These are phyloP conservation scores for Eleusine indica DNA, from an alignment of 176 grass and related monocot species.

Conservation along the genomic window DNA sequence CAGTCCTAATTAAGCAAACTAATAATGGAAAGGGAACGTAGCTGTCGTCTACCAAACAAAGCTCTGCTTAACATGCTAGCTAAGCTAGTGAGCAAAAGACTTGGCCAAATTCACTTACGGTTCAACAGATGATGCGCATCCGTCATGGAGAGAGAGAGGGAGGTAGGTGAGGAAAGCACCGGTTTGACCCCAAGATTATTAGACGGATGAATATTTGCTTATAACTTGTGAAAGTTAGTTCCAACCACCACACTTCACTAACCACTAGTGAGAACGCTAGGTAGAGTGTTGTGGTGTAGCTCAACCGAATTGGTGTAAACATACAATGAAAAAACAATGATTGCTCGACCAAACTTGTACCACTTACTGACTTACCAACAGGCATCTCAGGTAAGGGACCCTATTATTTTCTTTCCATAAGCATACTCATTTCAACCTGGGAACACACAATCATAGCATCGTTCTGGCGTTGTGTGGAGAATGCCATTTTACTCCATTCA, in stretches of 20 bases:
- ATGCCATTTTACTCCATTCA: background rate
- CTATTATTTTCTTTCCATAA: background rate
- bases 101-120: background rate
- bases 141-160: background rate
- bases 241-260: constrained; percentile 36
- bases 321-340: background rate
- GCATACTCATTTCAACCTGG: background rate
- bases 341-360: background rate
- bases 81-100: background rate
- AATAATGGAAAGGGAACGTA: background rate
- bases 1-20: background rate
- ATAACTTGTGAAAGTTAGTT: constrained; percentile 24
- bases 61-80: background rate
- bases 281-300: background rate
- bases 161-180: constrained; percentile 11
- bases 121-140: background rate
- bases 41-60: constrained; percentile 26
- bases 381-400: background rate
- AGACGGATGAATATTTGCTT: background rate
- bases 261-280: background rate
- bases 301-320: background rate
- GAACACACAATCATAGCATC: too few relatives aligned
- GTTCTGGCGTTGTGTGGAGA: background rate
- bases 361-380: background rate
- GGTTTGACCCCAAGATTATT: background rate